Evolutionary conservation across 2,329 filamentous ascomycete genomes (phyloP), one percentile per base, ranked within the genome.

Genomic region (Fusarium aywerte): DNA sequence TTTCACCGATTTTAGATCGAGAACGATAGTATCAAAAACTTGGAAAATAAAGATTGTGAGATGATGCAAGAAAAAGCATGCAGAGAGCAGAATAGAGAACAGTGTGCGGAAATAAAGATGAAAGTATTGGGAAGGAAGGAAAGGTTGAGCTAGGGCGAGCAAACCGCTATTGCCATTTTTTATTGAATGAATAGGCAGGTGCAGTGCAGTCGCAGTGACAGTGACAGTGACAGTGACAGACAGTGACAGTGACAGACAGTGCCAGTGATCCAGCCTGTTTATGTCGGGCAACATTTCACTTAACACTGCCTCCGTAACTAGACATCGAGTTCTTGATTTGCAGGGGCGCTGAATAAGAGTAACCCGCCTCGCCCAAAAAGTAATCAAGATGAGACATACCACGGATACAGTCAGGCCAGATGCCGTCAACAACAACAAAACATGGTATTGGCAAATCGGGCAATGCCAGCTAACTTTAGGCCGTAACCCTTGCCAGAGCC

Each of bases 381-480:
- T 54, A 57, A 47, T 54, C 59, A 67, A 53, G 58, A 61, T 49
- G 65, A 68, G 58, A 63, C 18, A 13, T 10, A 39, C 15, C 15
- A 36, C 21, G 21, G 16, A 49, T 49, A 67, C 53, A 60, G 70
- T 58, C 62, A 68, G 54, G 63, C 67, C 68, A 68, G 62, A 69
- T 62, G 66, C 68, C 56, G 70, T 68, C 66, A 55, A 69, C 56
- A 60, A 67, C 65, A 61, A 67, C n/a, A 49, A 21, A 49, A 25
- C 16, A 18, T 8, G 11, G 45, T 45, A 47, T 70, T 58, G 62
- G 69, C 68, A 69, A 72, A 67, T 70, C 56, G 69, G 70, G 60
- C 57, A 59, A 69, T 69, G 70, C 68, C 70, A 73, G 53, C 66
- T 69, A 59, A 59, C 60, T 64, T 49, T 52, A 50, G 65, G 61